Evolutionary conservation across 129 eudicot genomes (phyloP), one percentile per base, ranked within the genome.

Genomic region (Pittosporum tobira): DNA sequence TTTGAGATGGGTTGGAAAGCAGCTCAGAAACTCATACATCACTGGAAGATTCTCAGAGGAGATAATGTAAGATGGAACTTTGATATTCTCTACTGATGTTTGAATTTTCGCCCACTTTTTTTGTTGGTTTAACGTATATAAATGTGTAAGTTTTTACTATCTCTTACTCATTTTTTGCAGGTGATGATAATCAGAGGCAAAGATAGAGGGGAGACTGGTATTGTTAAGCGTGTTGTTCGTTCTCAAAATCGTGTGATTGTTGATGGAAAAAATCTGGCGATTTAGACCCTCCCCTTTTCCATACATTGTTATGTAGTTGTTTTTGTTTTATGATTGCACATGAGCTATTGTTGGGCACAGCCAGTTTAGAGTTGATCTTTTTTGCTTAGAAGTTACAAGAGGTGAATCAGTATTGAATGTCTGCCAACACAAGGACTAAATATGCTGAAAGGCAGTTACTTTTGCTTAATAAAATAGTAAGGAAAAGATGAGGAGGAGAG

Each of bases 161-260:
- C 1, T 3, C 55, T 43, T 53, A 12, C 36, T 61, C 50, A 23
- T 19, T 15, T 0, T 30, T 57, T 36, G 6, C 74, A 91, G 96
- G 96, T 91, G 18, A 83, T 87, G 90, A 83, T 91, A 65, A 91
- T 77, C 58, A 86, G 96, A 63, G 96, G 98, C 2, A 91, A 91
- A 68, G 96, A 91, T 67, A 87, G 64, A 67, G 98, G 98, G 27
- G 96, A 72, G 64, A 78, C 86, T 49, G 94, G 94, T 26, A 21
- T 71, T 21, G 56, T 88, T 36, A 84, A 88, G 71, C 90, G 87
- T 12, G 94, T 88, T 0, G 44, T 88, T 24, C 83, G 96, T 30
- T 71, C 90, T 58, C 94, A 84, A 59, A 88, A 88, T 59, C 90
- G 90, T 66, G 87, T 88, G 15, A 84, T 84, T 59, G 84, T 88